These are phyloP conservation scores for Diaporthe aspalathi DNA, from an alignment of 2,329 filamentous ascomycete species.

Conservation along the genomic window DNA sequence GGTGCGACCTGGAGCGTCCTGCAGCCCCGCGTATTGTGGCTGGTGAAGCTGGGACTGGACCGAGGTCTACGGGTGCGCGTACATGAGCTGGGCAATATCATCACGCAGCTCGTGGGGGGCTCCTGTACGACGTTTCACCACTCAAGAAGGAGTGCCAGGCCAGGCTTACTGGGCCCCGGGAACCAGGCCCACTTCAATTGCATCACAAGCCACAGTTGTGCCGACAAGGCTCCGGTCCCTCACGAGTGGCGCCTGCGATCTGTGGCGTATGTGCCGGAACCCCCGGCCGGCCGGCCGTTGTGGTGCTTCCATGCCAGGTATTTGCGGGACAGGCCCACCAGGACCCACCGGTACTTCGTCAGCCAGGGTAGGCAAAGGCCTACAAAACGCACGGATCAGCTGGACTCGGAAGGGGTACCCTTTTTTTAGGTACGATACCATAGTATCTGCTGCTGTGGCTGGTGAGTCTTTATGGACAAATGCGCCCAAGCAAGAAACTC, in stretches of 20 bases:
- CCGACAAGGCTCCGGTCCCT: not conserved
- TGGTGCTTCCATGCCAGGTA: no score
- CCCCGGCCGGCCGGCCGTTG: not conserved
- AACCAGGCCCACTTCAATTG: not conserved
- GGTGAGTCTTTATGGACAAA: no score
- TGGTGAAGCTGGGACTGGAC: not conserved
- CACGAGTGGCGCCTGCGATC: not conserved
- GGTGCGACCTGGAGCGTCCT: not conserved
- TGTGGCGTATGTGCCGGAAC: not conserved
- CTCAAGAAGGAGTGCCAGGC: not conserved
- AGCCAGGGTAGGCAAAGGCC: no score
- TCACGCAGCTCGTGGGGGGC: not conserved
- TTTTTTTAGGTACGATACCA: no score
- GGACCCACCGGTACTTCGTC: no score
- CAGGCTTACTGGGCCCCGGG: not conserved
- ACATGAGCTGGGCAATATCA: not conserved
- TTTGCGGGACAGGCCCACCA: no score
- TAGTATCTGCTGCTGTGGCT: no score
- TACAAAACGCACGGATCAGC: no score
- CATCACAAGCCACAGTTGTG: constrained; percentile 3
- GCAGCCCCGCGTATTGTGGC: not conserved
- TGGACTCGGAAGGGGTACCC: no score
- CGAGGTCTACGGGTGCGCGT: not conserved
- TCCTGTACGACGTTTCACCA: not conserved
- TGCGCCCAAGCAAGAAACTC: no score